Evolutionary conservation across 2,329 filamentous ascomycete species (phyloP).

Genomic region (Penicillium sp.): DNA sequence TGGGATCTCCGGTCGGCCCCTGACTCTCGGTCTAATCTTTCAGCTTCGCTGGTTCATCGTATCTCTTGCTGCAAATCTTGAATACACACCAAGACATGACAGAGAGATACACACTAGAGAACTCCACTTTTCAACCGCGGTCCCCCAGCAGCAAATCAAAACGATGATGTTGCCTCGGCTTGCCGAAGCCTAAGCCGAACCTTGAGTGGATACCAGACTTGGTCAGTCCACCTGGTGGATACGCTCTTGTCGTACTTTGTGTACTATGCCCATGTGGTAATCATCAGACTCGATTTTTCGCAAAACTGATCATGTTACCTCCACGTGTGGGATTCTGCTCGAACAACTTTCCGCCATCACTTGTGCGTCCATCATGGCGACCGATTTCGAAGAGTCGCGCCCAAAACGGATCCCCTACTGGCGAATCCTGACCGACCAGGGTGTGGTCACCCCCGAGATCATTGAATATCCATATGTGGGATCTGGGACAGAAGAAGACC

Average conservation of each 20-base stretch:
- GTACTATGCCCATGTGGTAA: not conserved
- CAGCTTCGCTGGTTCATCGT: no score
- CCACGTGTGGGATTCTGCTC: not conserved
- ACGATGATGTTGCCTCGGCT: constrained; percentile 8
- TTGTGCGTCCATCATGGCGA: not conserved
- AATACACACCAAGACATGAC: not conserved
- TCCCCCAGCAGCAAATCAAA: not conserved
- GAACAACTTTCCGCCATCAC: not conserved
- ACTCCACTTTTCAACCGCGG: constrained; percentile 5
- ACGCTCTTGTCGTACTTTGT: not conserved
- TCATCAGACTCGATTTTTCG: not conserved
- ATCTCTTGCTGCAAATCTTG: no score
- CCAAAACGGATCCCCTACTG: constrained; percentile 24
- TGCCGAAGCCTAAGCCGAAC: constrained; percentile 7
- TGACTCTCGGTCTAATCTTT: no score
- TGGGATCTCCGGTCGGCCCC: no score
- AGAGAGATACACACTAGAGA: not conserved
- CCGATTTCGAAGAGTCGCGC: constrained; percentile 5
- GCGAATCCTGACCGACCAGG: constrained; percentile 26
- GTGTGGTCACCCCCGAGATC: constrained; percentile 24
- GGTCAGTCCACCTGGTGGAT: not conserved
- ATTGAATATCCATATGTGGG: constrained; percentile 28
- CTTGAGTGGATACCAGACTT: not conserved
- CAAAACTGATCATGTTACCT: not conserved
- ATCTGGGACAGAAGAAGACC: constrained; percentile 36